Conservation (phyloP, 1,139 yeast species). For the Saccharomyces hybrid region DNA sequence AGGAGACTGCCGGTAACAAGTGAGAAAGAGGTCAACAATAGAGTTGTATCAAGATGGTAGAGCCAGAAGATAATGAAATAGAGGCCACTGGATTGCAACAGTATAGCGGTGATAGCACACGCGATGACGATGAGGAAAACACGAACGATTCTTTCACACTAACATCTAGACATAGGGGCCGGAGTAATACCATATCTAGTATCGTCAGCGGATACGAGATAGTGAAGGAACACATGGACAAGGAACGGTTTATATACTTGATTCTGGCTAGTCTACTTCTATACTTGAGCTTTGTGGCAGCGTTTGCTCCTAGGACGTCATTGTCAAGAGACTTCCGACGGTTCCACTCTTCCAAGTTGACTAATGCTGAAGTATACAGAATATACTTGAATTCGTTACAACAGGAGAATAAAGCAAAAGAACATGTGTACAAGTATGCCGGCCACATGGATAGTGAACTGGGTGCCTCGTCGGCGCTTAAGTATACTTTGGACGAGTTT, state of each 20-base stretch:
- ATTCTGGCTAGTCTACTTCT: conserved; percentile 21
- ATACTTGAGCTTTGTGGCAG: conserved; percentile 49
- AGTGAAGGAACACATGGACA: conserved; percentile 46
- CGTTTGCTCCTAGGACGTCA: conserved; percentile 83
- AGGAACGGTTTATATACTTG: conserved; percentile 47
- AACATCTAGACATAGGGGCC: conserved; percentile 11
- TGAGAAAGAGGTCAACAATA: neutral
- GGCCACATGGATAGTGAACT: conserved; percentile 4
- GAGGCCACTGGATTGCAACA: neutral
- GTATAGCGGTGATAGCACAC: neutral
- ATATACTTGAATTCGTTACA: conserved; percentile 35
- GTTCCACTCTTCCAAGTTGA: conserved; percentile 55
- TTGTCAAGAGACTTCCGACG: conserved; percentile 75
- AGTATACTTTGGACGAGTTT: conserved; percentile 38
- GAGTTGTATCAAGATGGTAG: neutral
- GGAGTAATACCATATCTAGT: conserved; percentile 28
- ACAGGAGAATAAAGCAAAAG: conserved; percentile 32
- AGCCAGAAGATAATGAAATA: neutral
- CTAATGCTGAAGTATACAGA: conserved; percentile 58
- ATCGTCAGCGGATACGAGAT: conserved; percentile 33
- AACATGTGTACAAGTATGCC: conserved; percentile 36
- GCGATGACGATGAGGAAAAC: neutral
- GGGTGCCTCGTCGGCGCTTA: conserved; percentile 38
- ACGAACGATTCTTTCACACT: conserved; percentile 10
- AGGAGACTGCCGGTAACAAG: neutral